Conservation (phyloP, 2,329 filamentous ascomycete genomes). For the Bipolaris sorokiniana region DNA sequence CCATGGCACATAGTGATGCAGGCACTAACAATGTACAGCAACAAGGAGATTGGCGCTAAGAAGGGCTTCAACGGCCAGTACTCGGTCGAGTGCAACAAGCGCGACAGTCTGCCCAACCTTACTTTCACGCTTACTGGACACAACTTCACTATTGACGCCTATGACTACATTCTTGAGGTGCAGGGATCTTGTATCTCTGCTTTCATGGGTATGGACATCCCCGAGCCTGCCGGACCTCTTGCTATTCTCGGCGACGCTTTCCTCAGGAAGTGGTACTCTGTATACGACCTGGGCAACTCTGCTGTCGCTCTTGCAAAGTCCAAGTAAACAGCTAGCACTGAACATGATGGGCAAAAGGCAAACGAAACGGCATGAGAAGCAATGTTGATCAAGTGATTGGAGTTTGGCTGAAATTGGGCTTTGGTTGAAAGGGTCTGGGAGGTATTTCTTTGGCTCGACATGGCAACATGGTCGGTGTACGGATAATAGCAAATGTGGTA, state of each 20-base stretch:
- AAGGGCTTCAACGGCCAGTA: conserved; percentile 98
- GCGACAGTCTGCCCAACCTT: conserved; percentile 83
- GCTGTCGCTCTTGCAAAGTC: conserved; percentile 88
- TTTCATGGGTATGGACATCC: conserved; percentile 92
- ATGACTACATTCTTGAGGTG: conserved; percentile 95
- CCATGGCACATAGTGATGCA: background rate
- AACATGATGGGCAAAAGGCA: conserved; percentile 1
- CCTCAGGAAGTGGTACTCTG: conserved; percentile 86
- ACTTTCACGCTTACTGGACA: conserved; percentile 89
- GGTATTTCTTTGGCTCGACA: conserved; percentile 10
- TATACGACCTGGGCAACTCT: conserved; percentile 91
- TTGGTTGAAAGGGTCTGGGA: conserved; percentile 19
- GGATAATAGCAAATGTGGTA: conserved; percentile 17
- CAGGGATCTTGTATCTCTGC: conserved; percentile 95
- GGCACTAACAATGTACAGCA: conserved; percentile 54
- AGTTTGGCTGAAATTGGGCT: conserved; percentile 33
- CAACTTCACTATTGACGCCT: conserved; percentile 87
- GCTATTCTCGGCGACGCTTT: conserved; percentile 91
- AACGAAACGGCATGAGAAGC: conserved; percentile 7
- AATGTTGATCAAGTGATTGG: conserved; percentile 8
- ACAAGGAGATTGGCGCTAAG: conserved; percentile 97
- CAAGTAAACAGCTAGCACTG: conserved; percentile 58
- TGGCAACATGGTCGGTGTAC: conserved; percentile 14
- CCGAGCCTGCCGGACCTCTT: conserved; percentile 85
- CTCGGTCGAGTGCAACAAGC: conserved; percentile 86